These are phyloP conservation scores for Nemania bipapillata DNA, from an alignment of 2,329 filamentous ascomycete genomes.

Conservation along the genomic window DNA sequence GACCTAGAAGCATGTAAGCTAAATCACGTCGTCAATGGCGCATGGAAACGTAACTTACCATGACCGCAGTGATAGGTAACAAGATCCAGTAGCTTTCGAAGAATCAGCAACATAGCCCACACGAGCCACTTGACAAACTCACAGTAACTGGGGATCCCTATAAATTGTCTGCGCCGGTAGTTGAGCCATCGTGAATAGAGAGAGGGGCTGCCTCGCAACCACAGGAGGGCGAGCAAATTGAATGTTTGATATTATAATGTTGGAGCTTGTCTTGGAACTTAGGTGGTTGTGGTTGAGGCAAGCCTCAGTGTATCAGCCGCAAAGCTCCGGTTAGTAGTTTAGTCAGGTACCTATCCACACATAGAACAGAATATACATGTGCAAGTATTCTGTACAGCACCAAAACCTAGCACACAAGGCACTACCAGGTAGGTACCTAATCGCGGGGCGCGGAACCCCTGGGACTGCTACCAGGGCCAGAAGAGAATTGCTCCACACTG, in stretches of 20 bases:
- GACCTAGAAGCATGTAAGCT: slow-evolving; percentile 63
- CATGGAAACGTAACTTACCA: slow-evolving; percentile 65
- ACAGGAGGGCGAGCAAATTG: slow-evolving; percentile 14
- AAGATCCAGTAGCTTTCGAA: slow-evolving; percentile 92
- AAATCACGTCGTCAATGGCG: neutral
- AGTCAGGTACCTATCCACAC: neutral
- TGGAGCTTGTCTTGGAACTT: slow-evolving; percentile 14
- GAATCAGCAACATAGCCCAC: slow-evolving; percentile 29
- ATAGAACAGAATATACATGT: no score
- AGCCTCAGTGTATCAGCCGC: slow-evolving; percentile 35
- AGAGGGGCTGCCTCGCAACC: slow-evolving; percentile 23
- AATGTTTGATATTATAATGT: slow-evolving; percentile 10
- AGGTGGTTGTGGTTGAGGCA: slow-evolving; percentile 16
- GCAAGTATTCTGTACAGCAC: no score
- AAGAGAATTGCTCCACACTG: slow-evolving; percentile 34
- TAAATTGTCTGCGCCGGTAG: slow-evolving; percentile 93
- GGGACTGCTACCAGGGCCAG: slow-evolving; percentile 1
- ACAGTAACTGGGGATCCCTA: slow-evolving; percentile 98
- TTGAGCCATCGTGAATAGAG: slow-evolving; percentile 74
- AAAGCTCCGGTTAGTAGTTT: slow-evolving; percentile 5
- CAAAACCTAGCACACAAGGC: no score
- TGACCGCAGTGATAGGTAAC: slow-evolving; percentile 95
- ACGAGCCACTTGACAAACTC: slow-evolving; percentile 53
- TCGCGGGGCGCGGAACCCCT: neutral
- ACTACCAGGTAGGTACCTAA: neutral